Evolutionary conservation across 495 filamentous ascomycete genomes (phyloP), one percentile per base, ranked within the genome.

Genomic region (Terfezia boudieri): DNA sequence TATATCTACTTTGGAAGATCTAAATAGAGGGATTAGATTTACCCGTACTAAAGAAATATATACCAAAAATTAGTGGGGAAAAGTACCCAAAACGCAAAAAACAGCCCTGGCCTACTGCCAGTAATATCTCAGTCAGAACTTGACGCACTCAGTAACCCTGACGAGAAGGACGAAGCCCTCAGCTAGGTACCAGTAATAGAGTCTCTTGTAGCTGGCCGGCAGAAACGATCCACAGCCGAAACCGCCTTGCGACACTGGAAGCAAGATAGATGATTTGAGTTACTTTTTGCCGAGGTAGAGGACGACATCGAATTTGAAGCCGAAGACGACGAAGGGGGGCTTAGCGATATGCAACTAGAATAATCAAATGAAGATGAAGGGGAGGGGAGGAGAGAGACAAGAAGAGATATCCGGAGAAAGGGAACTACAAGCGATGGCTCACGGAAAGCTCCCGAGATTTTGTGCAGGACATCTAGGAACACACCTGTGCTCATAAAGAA

Each of bases 201-300:
- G 67, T 81, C 82, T 63, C 74, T 94, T 61, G 79, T 83, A 50
- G 78, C 79, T 38, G 79, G 83, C 49, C 81, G 89, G 59, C 75
- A 75, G 54, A 84, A 81, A 66, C 84, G 89, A 64, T 80, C 79
- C 36, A 94, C 85, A 0, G 89, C 89, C 16, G 89, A 50, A 86
- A 81, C 57, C 77, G 85, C 58, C 80, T 94, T 74, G 80, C 81
- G 35, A 76, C 76, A 35, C 78, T 95, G 59, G 65, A 65, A 49
- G 80, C 81, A 22, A 81, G 79, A 82, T 82, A 61, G 80, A 80
- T 36, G 80, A 86, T 26, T 51, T 3, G 41, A 46, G 41, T 20
- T 46, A 46, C 73, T 93, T 6, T 92, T 90, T 58, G 78, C 82
- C 57, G 84, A 90, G 67, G 80, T 86, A 55, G 86, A 89, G 57